phyloP scores from a whole-genome alignment of 768 basidiomycete species.

The Roridomyces roridus region DNA sequence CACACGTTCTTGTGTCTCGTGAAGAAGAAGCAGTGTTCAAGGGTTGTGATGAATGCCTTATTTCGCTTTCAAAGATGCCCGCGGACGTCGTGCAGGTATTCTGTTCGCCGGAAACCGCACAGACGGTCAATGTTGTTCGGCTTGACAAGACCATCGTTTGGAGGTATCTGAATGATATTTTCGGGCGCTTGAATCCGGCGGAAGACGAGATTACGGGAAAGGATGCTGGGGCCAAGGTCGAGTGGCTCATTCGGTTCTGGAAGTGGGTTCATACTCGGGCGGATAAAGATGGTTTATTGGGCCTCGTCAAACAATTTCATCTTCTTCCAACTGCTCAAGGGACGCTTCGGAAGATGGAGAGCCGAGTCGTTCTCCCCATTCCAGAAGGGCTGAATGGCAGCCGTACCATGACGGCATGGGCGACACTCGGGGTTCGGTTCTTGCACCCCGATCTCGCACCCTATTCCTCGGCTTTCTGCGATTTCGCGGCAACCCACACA shows the following conservation, averaged over 20 bases:
- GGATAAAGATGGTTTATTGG: constrained; percentile 7
- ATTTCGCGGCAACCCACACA: background rate
- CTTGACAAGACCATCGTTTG: constrained; percentile 15
- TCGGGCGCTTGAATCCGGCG: constrained; percentile 15
- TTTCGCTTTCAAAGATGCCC: constrained; percentile 15
- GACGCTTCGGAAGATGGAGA: constrained; percentile 15
- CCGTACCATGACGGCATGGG: constrained; percentile 11
- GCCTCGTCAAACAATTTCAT: constrained; percentile 15
- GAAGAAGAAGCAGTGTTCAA: constrained; percentile 21
- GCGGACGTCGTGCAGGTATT: background rate
- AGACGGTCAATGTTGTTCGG: constrained; percentile 3
- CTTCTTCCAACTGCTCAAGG: constrained; percentile 25
- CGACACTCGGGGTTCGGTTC: constrained; percentile 25
- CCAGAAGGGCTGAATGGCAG: background rate
- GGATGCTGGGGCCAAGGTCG: constrained; percentile 13
- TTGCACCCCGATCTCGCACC: constrained; percentile 22
- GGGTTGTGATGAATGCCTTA: constrained; percentile 9
- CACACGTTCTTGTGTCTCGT: constrained; percentile 13
- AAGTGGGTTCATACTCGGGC: constrained; percentile 25
- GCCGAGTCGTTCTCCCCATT: constrained; percentile 15
- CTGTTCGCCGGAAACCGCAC: background rate
- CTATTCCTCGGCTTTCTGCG: background rate
- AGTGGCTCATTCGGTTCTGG: constrained; percentile 36
- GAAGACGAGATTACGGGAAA: constrained; percentile 15
- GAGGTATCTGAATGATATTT: constrained; percentile 17